Percentiles rank a stretch among this genome's conserved stretches.
These are phyloP conservation scores for Gracilaria domingensis DNA, from an alignment of 23 red algal genomes.

Conservation along the genomic window DNA sequence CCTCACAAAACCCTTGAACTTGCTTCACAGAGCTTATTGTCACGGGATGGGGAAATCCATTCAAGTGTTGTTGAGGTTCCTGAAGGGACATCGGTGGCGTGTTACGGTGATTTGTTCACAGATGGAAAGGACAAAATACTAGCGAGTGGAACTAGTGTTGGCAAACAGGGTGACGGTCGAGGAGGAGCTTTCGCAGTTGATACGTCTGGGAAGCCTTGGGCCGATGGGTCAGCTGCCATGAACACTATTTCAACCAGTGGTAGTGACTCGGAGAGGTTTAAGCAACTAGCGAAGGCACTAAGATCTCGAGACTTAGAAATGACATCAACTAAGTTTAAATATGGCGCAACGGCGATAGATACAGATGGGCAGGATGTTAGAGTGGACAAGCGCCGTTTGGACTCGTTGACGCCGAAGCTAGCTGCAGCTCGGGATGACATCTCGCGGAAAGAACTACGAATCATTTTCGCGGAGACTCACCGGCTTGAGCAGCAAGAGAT, in stretches of 20 bases:
- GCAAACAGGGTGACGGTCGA: background rate
- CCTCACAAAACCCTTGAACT: background rate
- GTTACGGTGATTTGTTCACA: conserved; percentile 34
- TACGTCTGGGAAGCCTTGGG: background rate
- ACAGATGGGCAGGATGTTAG: conserved; percentile 44
- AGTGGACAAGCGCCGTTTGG: conserved; percentile 51
- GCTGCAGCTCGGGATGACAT: conserved; percentile 49
- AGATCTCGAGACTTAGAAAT: background rate
- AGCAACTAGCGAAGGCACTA: too few relatives aligned
- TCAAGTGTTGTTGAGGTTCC: background rate
- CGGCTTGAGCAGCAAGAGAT: conserved; percentile 52
- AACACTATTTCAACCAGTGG: background rate
- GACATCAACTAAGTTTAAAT: background rate
- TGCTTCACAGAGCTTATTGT: background rate
- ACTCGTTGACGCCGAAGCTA: conserved; percentile 55
- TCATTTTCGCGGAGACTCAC: conserved; percentile 66
- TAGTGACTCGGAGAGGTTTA: background rate
- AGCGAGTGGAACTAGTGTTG: background rate
- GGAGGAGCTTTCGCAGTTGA: conserved; percentile 41
- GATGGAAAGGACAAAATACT: conserved; percentile 26
- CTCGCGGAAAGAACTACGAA: conserved; percentile 59
- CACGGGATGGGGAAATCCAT: conserved; percentile 28
- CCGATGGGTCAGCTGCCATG: background rate
- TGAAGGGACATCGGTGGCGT: conserved; percentile 42
- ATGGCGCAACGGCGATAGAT: background rate